Evolutionary conservation across 768 basidiomycete genomes (phyloP).

Genomic region (Psilocybe sp.): DNA sequence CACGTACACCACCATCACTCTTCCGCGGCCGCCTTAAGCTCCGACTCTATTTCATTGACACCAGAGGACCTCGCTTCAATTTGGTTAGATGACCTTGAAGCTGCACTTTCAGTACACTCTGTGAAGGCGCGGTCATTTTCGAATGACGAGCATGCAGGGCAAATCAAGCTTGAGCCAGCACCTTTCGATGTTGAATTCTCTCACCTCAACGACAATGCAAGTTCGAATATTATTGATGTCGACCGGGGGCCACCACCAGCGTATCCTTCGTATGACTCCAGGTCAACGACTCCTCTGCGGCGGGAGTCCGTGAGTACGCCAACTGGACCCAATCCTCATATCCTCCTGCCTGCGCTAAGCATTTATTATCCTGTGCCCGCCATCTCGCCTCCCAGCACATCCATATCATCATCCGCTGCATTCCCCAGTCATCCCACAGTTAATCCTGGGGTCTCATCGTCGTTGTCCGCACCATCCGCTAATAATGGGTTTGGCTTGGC

Average conservation of each 20-base stretch:
- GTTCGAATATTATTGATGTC: constrained; percentile 3
- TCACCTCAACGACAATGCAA: constrained; percentile 2
- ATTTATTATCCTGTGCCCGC: constrained; percentile 25
- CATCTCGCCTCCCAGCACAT: constrained; percentile 12
- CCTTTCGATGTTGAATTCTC: constrained; percentile 15
- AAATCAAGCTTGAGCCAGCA: constrained; percentile 32
- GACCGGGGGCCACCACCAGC: constrained; percentile 8
- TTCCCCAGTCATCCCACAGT: constrained; percentile 12
- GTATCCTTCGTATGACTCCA: constrained; percentile 2
- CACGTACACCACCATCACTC: constrained; percentile 31
- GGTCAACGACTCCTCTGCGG: not conserved
- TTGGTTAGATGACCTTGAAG: constrained; percentile 51
- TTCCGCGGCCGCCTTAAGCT: constrained; percentile 29
- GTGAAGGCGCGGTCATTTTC: constrained; percentile 1
- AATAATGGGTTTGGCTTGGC: not conserved
- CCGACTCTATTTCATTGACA: constrained; percentile 45
- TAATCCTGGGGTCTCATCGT: constrained; percentile 1
- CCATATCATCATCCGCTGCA: constrained; percentile 9
- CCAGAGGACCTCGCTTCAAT: constrained; percentile 56
- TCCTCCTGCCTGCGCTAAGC: constrained; percentile 24
- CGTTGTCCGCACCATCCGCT: constrained; percentile 10
- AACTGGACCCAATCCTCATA: constrained; percentile 8
- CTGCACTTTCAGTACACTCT: not conserved
- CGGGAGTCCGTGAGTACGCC: no score
- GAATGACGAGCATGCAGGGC: constrained; percentile 7